These are phyloP conservation scores for Limnanthes douglasii DNA, from an alignment of 345 rosid species.

Conservation along the genomic window DNA sequence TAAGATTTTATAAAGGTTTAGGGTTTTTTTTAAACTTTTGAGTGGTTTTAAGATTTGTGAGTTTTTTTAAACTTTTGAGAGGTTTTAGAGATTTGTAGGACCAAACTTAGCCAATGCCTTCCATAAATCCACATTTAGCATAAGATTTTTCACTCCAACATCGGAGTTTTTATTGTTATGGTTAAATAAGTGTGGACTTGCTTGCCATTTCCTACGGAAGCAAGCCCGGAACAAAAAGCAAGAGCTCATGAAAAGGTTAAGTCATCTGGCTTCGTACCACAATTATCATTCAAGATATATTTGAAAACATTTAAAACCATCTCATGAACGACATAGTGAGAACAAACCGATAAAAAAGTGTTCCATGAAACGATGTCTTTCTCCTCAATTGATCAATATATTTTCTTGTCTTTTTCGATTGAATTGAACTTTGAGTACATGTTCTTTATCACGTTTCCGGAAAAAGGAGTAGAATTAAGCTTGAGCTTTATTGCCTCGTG, in stretches of 20 bases:
- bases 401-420: constrained; percentile 24
- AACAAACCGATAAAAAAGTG: constrained; percentile 25
- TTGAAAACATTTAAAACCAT: constrained; percentile 31
- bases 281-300: constrained; percentile 13
- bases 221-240: constrained; percentile 36
- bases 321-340: constrained; percentile 22
- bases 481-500: constrained; percentile 25
- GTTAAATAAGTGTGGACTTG: constrained; percentile 38
- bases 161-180: constrained; percentile 18
- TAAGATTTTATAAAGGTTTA: too few relatives aligned
- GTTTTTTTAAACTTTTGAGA: too few relatives aligned
- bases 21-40: too few relatives aligned
- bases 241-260: constrained; percentile 32
- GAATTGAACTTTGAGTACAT: constrained; percentile 31
- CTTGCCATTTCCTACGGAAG: constrained; percentile 31
- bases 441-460: constrained; percentile 34
- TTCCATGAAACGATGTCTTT: constrained; percentile 50
- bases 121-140: constrained; percentile 50
- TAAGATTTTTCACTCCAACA: constrained; percentile 36
- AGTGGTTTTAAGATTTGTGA: too few relatives aligned
- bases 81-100: too few relatives aligned
- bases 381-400: constrained; percentile 19
- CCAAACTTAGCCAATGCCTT: too few relatives aligned
- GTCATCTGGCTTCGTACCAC: constrained; percentile 20
- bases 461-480: constrained; percentile 22